Evolutionary conservation across 192 early-diverging fungal species (phyloP), one percentile per base, ranked within the genome.

Genomic region (Coemansia sp.): DNA sequence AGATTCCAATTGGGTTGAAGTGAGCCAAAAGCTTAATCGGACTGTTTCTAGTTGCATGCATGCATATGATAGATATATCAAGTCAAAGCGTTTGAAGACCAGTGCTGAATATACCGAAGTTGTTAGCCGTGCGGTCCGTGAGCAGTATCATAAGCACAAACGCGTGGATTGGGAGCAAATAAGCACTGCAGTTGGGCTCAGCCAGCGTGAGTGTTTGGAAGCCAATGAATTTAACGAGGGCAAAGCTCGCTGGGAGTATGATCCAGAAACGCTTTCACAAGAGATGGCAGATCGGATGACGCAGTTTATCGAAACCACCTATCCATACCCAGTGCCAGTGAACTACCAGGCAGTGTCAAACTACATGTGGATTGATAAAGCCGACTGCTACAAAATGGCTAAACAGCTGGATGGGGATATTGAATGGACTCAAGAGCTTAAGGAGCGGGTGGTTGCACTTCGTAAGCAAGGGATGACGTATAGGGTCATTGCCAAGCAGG

Each of bases 341-440:
- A 63, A 56, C 39, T 56, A 40, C 26, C n/a, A 21, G 9, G 53
- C 62, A 3, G 53, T 64, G 20, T 64, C 62, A 1, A 64, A 64
- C 44, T 64, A 56, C 18, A 39, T 64, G 62, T 64, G 62, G 62
- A 49, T 51, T 6, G 21, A 49, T 11, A 30, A 23, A 3, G 30
- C 51, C 3, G 62, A 64, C 53, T 56, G 62, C 30, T 18, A 39
- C 12, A 37, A 16, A 17, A 56, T 64, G 47, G 14, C 31, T 15
- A 40, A 26, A 20, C 3, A 56, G 46, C 16, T 56, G n/a, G 7
- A 15, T 2, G 62, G 62, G 14, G 23, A 49, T 4, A 41, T 64
- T 11, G 15, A 37, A 7, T 56, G 62, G 62, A 64, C 62, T 0
- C 14, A 32, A 3, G 47, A 41, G 28, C 15, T 42, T 10, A 18